Conservation (phyloP, 1,139 yeast genomes). For the Debaryomyces psychrophilus region DNA sequence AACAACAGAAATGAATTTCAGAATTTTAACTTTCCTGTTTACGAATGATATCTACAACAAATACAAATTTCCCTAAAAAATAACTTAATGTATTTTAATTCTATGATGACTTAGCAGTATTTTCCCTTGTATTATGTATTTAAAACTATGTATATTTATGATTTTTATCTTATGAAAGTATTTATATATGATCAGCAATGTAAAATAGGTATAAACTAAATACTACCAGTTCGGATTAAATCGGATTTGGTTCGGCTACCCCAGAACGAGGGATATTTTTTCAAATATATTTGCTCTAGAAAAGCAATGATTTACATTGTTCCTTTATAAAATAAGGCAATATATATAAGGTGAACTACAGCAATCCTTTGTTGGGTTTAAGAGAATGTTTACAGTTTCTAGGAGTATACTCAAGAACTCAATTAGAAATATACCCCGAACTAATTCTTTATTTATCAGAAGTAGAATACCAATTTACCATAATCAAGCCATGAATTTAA, state of each 20-base stretch:
- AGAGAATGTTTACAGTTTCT: slow-evolving; percentile 12
- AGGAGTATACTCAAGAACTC: slow-evolving; percentile 12
- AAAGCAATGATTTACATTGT: slow-evolving; percentile 5
- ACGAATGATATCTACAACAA: slow-evolving; percentile 9
- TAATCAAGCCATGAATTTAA: slow-evolving; percentile 37
- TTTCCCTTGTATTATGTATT: slow-evolving; percentile 3
- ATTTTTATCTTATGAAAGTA: background rate
- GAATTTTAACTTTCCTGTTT: slow-evolving; percentile 15
- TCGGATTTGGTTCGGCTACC: slow-evolving; percentile 8
- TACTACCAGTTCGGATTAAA: slow-evolving; percentile 1
- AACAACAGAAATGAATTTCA: slow-evolving; percentile 11
- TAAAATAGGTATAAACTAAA: background rate
- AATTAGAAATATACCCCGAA: slow-evolving; percentile 4
- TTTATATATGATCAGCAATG: background rate
- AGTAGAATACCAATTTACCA: slow-evolving; percentile 4
- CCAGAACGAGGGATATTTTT: slow-evolving; percentile 8
- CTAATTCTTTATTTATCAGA: slow-evolving; percentile 4
- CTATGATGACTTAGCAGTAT: background rate
- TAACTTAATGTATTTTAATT: background rate
- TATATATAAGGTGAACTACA: slow-evolving; percentile 3
- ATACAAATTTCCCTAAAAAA: background rate
- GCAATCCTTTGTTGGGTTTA: background rate
- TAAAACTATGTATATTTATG: slow-evolving; percentile 3
- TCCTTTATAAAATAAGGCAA: slow-evolving; percentile 4
- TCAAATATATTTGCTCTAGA: slow-evolving; percentile 6